Conservation (phyloP, 139 green algal genomes). For the Chlorella sp. region DNA sequence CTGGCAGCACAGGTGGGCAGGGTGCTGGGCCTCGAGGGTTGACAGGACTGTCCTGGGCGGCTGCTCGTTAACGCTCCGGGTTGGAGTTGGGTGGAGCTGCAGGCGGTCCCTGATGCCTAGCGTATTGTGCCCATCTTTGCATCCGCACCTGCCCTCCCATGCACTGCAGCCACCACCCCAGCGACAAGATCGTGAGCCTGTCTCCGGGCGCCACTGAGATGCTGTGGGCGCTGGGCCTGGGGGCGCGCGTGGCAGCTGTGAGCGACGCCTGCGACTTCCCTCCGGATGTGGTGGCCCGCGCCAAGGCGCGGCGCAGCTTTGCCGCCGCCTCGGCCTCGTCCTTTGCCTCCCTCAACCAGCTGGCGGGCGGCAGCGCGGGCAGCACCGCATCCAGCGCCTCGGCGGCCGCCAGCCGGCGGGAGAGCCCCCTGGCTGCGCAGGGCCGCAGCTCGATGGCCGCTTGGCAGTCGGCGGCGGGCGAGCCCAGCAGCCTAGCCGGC, state of each 20-base stretch:
- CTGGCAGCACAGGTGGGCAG: slow-evolving; percentile 27
- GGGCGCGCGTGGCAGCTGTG: slow-evolving; percentile 70
- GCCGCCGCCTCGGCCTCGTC: background rate
- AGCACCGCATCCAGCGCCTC: background rate
- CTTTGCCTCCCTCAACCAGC: background rate
- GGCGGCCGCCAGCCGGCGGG: slow-evolving; percentile 1
- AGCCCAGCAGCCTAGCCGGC: background rate
- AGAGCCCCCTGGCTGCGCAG: slow-evolving; percentile 16
- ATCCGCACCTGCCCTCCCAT: background rate
- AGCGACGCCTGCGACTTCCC: slow-evolving; percentile 79
- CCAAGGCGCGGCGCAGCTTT: slow-evolving; percentile 42
- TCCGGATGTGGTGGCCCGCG: slow-evolving; percentile 41
- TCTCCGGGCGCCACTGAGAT: slow-evolving; percentile 80
- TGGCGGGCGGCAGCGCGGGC: background rate
- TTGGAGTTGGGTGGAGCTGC: too few relatives aligned
- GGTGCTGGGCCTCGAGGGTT: too few relatives aligned
- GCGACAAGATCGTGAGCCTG: slow-evolving; percentile 71
- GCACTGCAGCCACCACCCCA: slow-evolving; percentile 24
- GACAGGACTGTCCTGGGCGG: too few relatives aligned
- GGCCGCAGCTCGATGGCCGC: background rate
- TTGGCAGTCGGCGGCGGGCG: background rate
- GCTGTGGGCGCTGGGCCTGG: slow-evolving; percentile 79
- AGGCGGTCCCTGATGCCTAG: too few relatives aligned
- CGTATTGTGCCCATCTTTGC: background rate
- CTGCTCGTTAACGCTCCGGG: too few relatives aligned